These are phyloP conservation scores for Penicillium palitans DNA, from an alignment of 2,329 filamentous ascomycete genomes.

Conservation along the genomic window DNA sequence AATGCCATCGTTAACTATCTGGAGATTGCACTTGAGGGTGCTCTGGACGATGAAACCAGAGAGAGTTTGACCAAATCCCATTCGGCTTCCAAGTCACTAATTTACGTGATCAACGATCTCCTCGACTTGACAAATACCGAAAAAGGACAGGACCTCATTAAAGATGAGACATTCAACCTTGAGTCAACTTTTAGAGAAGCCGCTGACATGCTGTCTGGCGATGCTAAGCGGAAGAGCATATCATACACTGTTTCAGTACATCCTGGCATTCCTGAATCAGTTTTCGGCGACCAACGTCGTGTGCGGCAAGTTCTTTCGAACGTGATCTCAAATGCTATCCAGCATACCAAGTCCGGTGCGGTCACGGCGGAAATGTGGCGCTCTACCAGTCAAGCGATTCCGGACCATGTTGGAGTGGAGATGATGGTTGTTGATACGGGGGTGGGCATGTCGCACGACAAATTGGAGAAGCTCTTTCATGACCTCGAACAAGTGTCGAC, in stretches of 20 bases:
- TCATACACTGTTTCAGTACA: constrained; percentile 67
- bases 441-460: constrained; percentile 59
- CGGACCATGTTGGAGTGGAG: constrained; percentile 65
- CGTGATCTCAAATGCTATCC: constrained; percentile 78
- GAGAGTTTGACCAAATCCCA: constrained; percentile 83
- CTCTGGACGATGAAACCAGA: constrained; percentile 75
- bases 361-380: constrained; percentile 72
- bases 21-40: constrained; percentile 83
- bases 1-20: constrained; percentile 96
- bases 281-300: constrained; percentile 75
- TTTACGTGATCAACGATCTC: constrained; percentile 92
- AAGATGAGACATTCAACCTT: constrained; percentile 78
- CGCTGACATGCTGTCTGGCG: constrained; percentile 69
- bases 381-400: constrained; percentile 43
- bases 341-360: constrained; percentile 68
- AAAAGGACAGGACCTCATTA: constrained; percentile 74
- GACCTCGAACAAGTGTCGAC: constrained; percentile 66
- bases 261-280: constrained; percentile 65
- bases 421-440: constrained; percentile 76
- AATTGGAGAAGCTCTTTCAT: constrained; percentile 61
- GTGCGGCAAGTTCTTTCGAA: constrained; percentile 84
- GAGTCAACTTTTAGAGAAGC: constrained; percentile 71
- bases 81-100: constrained; percentile 86
- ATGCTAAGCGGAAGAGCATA: constrained; percentile 74
- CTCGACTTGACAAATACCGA: constrained; percentile 86